Conservation (phyloP, 2,329 filamentous ascomycete genomes). For the Phyllachora maydis region DNA sequence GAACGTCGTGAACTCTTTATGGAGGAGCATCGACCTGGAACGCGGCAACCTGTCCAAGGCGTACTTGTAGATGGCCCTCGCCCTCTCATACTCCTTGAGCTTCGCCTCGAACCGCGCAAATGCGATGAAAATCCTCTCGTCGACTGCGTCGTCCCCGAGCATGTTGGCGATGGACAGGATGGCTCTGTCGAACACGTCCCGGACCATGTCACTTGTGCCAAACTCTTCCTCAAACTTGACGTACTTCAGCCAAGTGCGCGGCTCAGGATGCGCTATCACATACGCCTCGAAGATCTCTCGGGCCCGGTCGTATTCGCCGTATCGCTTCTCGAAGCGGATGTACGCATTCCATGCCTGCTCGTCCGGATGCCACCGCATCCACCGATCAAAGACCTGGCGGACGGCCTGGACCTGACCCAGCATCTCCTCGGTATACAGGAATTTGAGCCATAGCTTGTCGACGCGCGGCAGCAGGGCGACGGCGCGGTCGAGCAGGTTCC, state of each 20-base stretch:
- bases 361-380: conserved; percentile 97
- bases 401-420: conserved; percentile 85
- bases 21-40: conserved; percentile 64
- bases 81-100: conserved; percentile 85
- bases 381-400: conserved; percentile 85
- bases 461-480: conserved; percentile 78
- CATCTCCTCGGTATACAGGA: conserved; percentile 97
- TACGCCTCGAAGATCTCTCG: conserved; percentile 78
- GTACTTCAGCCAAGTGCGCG: conserved; percentile 98
- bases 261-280: conserved; percentile 81
- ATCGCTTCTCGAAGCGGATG: conserved; percentile 92
- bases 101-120: conserved; percentile 93
- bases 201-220: conserved; percentile 75
- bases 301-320: conserved; percentile 80
- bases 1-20: conserved; percentile 91
- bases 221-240: conserved; percentile 91
- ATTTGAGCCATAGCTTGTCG: conserved; percentile 98
- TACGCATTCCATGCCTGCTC: conserved; percentile 91
- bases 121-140: conserved; percentile 85
- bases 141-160: conserved; percentile 84
- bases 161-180: conserved; percentile 80
- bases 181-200: conserved; percentile 76
- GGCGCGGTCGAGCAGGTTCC: conserved; percentile 87
- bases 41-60: conserved; percentile 80
- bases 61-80: conserved; percentile 91